Conservation (phyloP, 1,284 basidiomycete genomes). For the Leucoagaricus sp. region DNA sequence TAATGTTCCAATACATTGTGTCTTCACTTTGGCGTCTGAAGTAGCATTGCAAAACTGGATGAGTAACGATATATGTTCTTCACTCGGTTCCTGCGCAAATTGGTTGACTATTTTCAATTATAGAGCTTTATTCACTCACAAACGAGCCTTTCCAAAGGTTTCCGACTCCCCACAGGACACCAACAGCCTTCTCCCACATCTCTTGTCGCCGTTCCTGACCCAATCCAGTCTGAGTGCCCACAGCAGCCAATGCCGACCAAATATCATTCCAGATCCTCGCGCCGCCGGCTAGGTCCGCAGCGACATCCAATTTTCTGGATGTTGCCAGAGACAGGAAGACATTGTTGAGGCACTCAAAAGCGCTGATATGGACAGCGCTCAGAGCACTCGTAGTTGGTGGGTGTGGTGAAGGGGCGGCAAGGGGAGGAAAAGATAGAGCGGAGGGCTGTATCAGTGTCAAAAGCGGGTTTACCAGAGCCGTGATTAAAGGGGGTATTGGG, state of each 20-base stretch:
- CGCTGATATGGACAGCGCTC: slow-evolving; percentile 78
- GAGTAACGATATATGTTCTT: slow-evolving; percentile 65
- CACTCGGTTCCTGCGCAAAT: slow-evolving; percentile 48
- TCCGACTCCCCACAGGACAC: slow-evolving; percentile 80
- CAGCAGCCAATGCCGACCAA: slow-evolving; percentile 53
- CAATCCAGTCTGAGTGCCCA: slow-evolving; percentile 60
- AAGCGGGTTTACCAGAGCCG: slow-evolving; percentile 60
- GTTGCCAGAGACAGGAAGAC: slow-evolving; percentile 76
- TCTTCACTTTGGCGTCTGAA: slow-evolving; percentile 55
- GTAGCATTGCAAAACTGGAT: slow-evolving; percentile 65
- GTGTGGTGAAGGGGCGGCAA: slow-evolving; percentile 66
- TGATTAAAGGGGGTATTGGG: slow-evolving; percentile 36
- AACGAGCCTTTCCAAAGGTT: slow-evolving; percentile 66
- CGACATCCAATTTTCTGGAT: slow-evolving; percentile 38
- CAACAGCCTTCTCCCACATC: slow-evolving; percentile 73
- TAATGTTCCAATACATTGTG: slow-evolving; percentile 81
- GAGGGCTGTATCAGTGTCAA: slow-evolving; percentile 72
- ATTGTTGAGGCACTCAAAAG: slow-evolving; percentile 91
- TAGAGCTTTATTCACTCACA: slow-evolving; percentile 35
- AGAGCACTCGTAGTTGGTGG: slow-evolving; percentile 86
- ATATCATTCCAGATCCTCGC: slow-evolving; percentile 59
- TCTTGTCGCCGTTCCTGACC: slow-evolving; percentile 69
- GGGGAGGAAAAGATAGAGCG: slow-evolving; percentile 78
- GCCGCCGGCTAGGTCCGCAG: slow-evolving; percentile 50
- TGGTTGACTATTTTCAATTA: background rate